phyloP scores from a whole-genome alignment of 2,329 filamentous ascomycete species.

The Fusarium setosum region DNA sequence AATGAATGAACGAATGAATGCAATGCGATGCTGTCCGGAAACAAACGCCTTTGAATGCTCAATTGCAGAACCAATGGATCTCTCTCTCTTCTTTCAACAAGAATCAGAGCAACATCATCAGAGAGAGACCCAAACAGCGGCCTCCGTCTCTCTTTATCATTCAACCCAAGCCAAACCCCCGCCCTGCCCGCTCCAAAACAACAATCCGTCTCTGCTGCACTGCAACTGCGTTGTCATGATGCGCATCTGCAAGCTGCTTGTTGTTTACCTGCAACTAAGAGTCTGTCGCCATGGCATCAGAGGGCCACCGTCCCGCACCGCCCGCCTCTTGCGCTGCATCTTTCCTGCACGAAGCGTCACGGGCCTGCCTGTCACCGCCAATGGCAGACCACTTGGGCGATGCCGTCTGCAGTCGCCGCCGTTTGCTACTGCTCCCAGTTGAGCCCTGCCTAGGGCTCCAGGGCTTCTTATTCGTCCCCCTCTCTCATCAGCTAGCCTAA shows the following conservation, averaged over 20 bases:
- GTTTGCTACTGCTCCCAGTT: not conserved
- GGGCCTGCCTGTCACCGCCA: constrained; percentile 30
- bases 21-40: too few relatives aligned
- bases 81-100: too few relatives aligned
- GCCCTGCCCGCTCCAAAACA: not conserved
- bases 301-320: constrained; percentile 29
- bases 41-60: too few relatives aligned
- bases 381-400: constrained; percentile 25
- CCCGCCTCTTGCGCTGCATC: constrained; percentile 5
- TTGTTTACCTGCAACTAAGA: constrained; percentile 42
- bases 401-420: constrained; percentile 16
- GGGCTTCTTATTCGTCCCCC: not conserved
- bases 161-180: not conserved
- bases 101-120: too few relatives aligned
- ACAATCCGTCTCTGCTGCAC: constrained; percentile 1
- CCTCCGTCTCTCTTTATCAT: too few relatives aligned
- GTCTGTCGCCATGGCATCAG: constrained; percentile 43
- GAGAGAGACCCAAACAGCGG: too few relatives aligned
- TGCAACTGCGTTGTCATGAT: constrained; percentile 37
- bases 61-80: not conserved
- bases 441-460: not conserved
- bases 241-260: constrained; percentile 22
- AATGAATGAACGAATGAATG: too few relatives aligned
- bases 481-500: not conserved
- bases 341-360: constrained; percentile 32